Percentiles rank a stretch among this genome's conserved stretches.
Conservation (phyloP, 2,329 filamentous ascomycete species). For the Monosporascus cannonballus region DNA sequence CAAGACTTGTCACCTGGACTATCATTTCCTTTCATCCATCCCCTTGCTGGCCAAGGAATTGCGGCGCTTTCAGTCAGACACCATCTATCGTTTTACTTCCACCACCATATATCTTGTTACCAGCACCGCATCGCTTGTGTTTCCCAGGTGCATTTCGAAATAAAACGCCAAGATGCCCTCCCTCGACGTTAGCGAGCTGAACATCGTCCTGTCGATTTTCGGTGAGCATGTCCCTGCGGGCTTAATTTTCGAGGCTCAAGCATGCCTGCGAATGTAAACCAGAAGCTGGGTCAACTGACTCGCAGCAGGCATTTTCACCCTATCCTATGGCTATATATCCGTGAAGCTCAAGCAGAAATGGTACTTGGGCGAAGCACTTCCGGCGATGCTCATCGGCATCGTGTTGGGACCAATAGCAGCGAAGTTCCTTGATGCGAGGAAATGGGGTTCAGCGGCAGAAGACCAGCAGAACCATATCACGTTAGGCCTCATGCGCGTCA, state of each 20-base stretch:
- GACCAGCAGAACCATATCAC: constrained; percentile 34
- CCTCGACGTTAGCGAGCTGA: constrained; percentile 45
- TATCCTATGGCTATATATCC: constrained; percentile 43
- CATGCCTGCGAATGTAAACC: too few relatives aligned
- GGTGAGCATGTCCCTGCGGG: constrained; percentile 24
- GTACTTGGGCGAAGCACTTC: constrained; percentile 54
- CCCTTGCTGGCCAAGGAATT: too few relatives aligned
- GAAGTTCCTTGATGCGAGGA: constrained; percentile 41
- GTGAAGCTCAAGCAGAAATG: constrained; percentile 46
- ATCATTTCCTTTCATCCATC: too few relatives aligned
- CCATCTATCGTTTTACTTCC: too few relatives aligned
- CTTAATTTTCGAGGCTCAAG: too few relatives aligned
- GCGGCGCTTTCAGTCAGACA: too few relatives aligned
- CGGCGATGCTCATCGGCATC: constrained; percentile 48
- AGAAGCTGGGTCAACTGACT: constrained; percentile 9
- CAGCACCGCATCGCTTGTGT: too few relatives aligned
- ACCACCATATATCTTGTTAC: too few relatives aligned
- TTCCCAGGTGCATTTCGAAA: too few relatives aligned
- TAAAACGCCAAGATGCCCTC: constrained; percentile 32
- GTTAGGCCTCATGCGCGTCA: constrained; percentile 47
- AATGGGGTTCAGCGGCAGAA: constrained; percentile 30
- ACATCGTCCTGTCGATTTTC: constrained; percentile 41
- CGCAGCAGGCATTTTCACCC: constrained; percentile 36
- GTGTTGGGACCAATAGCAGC: constrained; percentile 48
- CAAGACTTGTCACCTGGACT: too few relatives aligned